These are phyloP conservation scores for Penicillium paneum DNA, from an alignment of 2,329 filamentous ascomycete species.

Conservation along the genomic window DNA sequence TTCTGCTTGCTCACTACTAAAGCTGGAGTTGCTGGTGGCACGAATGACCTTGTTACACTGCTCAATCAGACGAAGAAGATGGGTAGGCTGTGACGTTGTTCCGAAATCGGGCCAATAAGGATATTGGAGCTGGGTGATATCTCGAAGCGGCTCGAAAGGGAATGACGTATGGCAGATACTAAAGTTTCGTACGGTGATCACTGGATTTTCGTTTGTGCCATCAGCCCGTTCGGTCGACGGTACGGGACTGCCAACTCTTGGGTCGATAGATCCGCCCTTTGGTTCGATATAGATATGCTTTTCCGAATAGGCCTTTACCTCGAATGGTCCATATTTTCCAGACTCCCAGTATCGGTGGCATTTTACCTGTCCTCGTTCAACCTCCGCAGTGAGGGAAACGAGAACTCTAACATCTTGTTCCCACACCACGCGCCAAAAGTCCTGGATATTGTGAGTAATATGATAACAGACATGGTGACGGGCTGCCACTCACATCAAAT, in stretches of 20 bases:
- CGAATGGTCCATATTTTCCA: constrained; percentile 72
- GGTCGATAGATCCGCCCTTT: constrained; percentile 44
- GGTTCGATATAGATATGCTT: constrained; percentile 74
- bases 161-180: constrained; percentile 71
- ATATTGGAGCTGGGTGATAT: constrained; percentile 93
- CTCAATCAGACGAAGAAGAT: constrained; percentile 85
- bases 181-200: constrained; percentile 83
- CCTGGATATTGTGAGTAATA: constrained; percentile 50
- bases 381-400: constrained; percentile 93
- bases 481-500: constrained; percentile 66
- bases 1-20: constrained; percentile 55
- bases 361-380: constrained; percentile 89
- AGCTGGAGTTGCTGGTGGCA: constrained; percentile 29
- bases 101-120: constrained; percentile 97
- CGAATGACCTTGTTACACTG: constrained; percentile 68
- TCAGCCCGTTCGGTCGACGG: constrained; percentile 22
- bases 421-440: constrained; percentile 98
- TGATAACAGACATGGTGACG: neutral
- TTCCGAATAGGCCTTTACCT: constrained; percentile 74
- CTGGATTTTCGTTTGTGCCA: constrained; percentile 50
- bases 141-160: constrained; percentile 81
- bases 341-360: constrained; percentile 91
- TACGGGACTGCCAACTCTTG: constrained; percentile 13
- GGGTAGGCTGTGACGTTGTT: constrained; percentile 80
- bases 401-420: constrained; percentile 93